A percentile compares a stretch with the other conserved stretches of the same genome.
Conservation (phyloP, 495 filamentous ascomycete species). For the Penicillium turbatum region DNA sequence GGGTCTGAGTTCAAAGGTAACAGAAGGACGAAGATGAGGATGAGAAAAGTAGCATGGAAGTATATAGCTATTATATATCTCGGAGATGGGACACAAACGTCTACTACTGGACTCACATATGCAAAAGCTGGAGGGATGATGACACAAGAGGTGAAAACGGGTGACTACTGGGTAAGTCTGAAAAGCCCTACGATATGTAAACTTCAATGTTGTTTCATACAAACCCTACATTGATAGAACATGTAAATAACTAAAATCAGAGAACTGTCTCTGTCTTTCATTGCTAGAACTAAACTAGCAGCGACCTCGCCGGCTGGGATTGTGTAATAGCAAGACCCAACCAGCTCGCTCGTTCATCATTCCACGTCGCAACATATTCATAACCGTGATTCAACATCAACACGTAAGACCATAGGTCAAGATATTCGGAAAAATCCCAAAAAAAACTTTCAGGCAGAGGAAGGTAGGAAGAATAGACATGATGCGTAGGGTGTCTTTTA, state of each 20-base stretch:
- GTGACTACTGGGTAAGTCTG: no score
- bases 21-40: no score
- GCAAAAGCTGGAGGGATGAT: no score
- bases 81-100: no score
- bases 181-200: no score
- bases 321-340: not conserved
- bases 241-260: slow-evolving; percentile 4
- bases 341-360: slow-evolving; percentile 23
- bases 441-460: slow-evolving; percentile 6
- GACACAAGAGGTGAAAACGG: no score
- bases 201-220: no score
- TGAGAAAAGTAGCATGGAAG: no score
- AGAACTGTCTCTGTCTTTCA: slow-evolving; percentile 14
- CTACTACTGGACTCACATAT: no score
- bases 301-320: slow-evolving; percentile 6
- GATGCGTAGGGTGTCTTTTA: slow-evolving; percentile 6
- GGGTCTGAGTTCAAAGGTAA: no score
- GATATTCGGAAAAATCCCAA: slow-evolving; percentile 19
- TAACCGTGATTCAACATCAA: slow-evolving; percentile 33
- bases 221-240: no score
- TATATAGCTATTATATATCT: no score
- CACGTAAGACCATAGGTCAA: slow-evolving; percentile 21
- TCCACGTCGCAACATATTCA: slow-evolving; percentile 31
- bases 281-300: slow-evolving; percentile 24
- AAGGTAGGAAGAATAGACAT: slow-evolving; percentile 11